A percentile compares a stretch with the other conserved stretches of the same genome.
Conservation (phyloP, 495 filamentous ascomycete species). For the Hamigera avellanea region DNA sequence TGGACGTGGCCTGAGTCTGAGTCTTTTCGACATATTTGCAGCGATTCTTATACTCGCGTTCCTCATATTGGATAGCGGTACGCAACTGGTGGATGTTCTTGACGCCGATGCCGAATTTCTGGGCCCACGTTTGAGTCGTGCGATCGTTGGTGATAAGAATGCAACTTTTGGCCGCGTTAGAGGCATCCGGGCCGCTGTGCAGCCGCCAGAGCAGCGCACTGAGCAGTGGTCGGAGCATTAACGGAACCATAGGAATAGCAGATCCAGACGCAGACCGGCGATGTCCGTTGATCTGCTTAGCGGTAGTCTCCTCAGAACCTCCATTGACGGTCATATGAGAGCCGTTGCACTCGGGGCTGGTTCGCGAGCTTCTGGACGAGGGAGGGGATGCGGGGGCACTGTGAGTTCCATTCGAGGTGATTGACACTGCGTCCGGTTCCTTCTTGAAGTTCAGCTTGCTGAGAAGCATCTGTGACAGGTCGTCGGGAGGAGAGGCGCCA, state of each 20-base stretch:
- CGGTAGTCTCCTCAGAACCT: conserved; percentile 12
- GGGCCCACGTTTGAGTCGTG: conserved; percentile 41
- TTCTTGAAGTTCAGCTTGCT: conserved; percentile 42
- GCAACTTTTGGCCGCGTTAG: conserved; percentile 28
- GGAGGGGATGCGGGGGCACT: conserved; percentile 32
- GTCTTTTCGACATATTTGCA: conserved; percentile 37
- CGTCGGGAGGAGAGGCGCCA: conserved; percentile 14
- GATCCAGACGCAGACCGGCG: conserved; percentile 26
- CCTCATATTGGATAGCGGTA: conserved; percentile 46
- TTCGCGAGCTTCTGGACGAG: conserved; percentile 39
- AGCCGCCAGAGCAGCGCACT: conserved; percentile 52
- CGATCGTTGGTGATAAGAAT: conserved; percentile 51
- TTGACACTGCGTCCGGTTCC: conserved; percentile 32
- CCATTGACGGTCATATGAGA: conserved; percentile 17
- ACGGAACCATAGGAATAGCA: conserved; percentile 27
- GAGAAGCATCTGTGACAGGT: conserved; percentile 39
- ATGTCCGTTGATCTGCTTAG: conserved; percentile 17
- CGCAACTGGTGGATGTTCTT: conserved; percentile 50
- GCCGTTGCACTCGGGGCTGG: conserved; percentile 35
- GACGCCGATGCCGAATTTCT: conserved; percentile 46
- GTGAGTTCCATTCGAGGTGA: conserved; percentile 37
- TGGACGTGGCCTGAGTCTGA: conserved; percentile 12
- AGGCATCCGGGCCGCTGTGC: conserved; percentile 33
- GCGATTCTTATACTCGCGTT: conserved; percentile 46
- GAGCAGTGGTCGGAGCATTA: conserved; percentile 43